Evolutionary conservation across 768 basidiomycete species (phyloP).

Genomic region (Calocybe cyanea): DNA sequence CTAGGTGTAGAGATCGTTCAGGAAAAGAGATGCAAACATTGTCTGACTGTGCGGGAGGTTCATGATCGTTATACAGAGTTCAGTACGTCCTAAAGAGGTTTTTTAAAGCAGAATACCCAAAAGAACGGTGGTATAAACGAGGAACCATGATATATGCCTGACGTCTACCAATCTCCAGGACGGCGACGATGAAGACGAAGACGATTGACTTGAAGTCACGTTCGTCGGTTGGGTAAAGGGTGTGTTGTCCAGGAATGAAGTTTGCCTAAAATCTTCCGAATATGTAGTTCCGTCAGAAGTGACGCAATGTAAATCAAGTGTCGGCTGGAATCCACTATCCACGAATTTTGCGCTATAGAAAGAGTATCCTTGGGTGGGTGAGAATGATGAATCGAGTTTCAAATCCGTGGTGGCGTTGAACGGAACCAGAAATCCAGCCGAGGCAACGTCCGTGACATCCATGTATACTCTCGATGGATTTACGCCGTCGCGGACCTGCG

Average conservation of each 20-base stretch:
- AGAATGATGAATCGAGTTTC: constrained; percentile 18
- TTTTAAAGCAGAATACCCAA: background rate
- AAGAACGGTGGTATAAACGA: background rate
- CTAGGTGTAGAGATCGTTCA: too few relatives aligned
- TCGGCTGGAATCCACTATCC: constrained; percentile 26
- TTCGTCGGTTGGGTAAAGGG: constrained; percentile 21
- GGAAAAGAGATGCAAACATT: too few relatives aligned
- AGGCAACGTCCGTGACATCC: constrained; percentile 23
- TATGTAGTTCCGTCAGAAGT: constrained; percentile 23
- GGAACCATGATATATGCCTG: background rate
- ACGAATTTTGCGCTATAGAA: constrained; percentile 24
- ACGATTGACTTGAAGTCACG: constrained; percentile 9
- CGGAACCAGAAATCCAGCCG: constrained; percentile 18
- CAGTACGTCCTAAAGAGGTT: background rate
- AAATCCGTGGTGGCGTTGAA: constrained; percentile 26
- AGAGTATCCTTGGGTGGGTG: constrained; percentile 25
- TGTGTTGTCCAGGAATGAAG: constrained; percentile 24
- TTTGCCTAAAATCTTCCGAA: constrained; percentile 25
- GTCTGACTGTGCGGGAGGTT: too few relatives aligned
- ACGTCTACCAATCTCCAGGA: constrained; percentile 6
- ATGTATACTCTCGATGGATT: constrained; percentile 26
- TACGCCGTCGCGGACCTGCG: constrained; percentile 24
- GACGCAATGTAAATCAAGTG: constrained; percentile 25
- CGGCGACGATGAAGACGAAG: constrained; percentile 12
- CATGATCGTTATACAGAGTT: too few relatives aligned